These are phyloP conservation scores for Lodderomyces oxycetoniae DNA, from an alignment of 1,139 yeast species.

Conservation along the genomic window DNA sequence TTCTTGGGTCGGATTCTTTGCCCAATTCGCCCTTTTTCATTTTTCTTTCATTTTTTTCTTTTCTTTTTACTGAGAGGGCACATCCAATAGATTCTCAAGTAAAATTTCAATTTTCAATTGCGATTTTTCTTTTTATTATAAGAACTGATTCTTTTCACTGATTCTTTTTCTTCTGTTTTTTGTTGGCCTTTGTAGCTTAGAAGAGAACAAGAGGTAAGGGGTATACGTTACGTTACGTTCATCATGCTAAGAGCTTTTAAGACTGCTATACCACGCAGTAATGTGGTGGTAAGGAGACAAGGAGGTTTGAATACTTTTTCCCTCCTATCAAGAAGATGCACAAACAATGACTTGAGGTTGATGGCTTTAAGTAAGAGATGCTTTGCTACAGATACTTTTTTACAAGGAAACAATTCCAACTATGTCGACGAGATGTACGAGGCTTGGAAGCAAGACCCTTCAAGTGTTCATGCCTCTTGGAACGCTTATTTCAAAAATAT, in stretches of 20 bases:
- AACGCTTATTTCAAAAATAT: conserved; percentile 91
- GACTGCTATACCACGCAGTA: conserved; percentile 36
- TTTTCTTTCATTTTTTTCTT: neutral
- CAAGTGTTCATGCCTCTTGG: conserved; percentile 94
- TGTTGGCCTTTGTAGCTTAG: neutral
- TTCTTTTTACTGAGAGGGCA: neutral
- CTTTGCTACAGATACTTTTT: conserved; percentile 36
- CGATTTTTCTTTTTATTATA: conserved; percentile 1
- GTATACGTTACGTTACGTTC: no score
- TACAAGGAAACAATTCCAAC: conserved; percentile 81
- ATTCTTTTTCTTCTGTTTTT: neutral
- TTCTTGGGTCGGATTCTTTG: no score
- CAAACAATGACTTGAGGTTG: no score
- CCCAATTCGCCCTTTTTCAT: no score
- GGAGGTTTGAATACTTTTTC: no score
- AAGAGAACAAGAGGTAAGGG: no score
- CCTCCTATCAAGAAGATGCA: no score
- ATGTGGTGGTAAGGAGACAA: no score
- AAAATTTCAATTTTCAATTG: no score
- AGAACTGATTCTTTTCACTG: no score
- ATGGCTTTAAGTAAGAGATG: conserved; percentile 10
- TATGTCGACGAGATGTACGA: conserved; percentile 97
- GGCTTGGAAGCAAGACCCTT: conserved; percentile 89
- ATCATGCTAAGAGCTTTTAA: conserved; percentile 45
- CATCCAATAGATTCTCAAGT: no score